These are phyloP conservation scores for Chenopodium quinoa DNA, from an alignment of 148 eudicot species.

Conservation along the genomic window DNA sequence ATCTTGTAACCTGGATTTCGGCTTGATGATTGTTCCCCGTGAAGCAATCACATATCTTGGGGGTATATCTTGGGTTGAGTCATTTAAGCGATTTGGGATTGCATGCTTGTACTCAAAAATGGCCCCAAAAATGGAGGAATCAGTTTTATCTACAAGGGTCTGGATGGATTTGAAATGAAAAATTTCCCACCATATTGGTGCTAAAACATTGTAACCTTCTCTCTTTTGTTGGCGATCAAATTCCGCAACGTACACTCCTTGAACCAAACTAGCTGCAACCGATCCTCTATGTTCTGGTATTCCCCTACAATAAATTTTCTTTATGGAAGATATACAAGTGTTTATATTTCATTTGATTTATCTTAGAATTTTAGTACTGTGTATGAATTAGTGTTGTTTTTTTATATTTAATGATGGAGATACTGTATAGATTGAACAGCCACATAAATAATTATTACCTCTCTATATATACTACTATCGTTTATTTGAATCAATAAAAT, in stretches of 20 bases:
- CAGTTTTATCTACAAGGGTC: constrained; percentile 32
- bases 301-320: constrained; percentile 27
- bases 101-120: constrained; percentile 34
- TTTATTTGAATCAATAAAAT: too few species aligned
- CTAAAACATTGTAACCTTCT: constrained; percentile 41
- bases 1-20: constrained; percentile 40
- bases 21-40: constrained; percentile 54
- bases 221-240: constrained; percentile 53
- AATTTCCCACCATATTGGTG: constrained; percentile 44
- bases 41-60: constrained; percentile 53
- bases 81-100: background rate
- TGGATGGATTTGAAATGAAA: too few species aligned
- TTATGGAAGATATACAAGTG: too few species aligned
- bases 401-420: too few species aligned
- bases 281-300: constrained; percentile 41
- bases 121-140: constrained; percentile 56
- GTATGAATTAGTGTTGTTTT: too few species aligned
- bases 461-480: too few species aligned
- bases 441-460: too few species aligned
- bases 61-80: constrained; percentile 28
- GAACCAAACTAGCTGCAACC: constrained; percentile 63
- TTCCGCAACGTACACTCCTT: constrained; percentile 67
- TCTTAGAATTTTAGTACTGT: too few species aligned
- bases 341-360: too few species aligned
- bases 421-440: too few species aligned